These are phyloP conservation scores for Fusarium sp. DNA, from an alignment of 2,329 filamentous ascomycete genomes.

Conservation along the genomic window DNA sequence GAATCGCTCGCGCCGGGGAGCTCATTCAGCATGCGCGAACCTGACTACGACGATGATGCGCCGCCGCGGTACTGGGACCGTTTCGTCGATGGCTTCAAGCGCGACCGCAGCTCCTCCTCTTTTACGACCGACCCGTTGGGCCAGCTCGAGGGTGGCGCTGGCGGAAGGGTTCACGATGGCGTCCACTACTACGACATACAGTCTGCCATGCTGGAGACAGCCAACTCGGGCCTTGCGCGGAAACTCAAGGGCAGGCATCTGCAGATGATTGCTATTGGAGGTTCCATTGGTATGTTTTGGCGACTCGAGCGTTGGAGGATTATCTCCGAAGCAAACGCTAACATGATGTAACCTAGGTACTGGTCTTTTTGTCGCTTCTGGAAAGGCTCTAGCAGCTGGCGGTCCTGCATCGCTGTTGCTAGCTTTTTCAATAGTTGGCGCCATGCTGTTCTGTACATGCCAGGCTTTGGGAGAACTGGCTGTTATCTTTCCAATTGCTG, in stretches of 20 bases:
- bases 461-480: slow-evolving; percentile 93
- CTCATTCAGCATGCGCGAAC: slow-evolving; percentile 64
- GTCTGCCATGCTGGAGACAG: slow-evolving; percentile 77
- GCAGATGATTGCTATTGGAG: slow-evolving; percentile 98
- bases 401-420: slow-evolving; percentile 84
- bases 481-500: slow-evolving; percentile 89
- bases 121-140: slow-evolving; percentile 59
- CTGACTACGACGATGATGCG: slow-evolving; percentile 56
- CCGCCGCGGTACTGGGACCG: slow-evolving; percentile 53
- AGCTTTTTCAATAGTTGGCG: slow-evolving; percentile 82
- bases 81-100: slow-evolving; percentile 72
- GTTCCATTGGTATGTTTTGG: slow-evolving; percentile 76
- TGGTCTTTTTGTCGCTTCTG: slow-evolving; percentile 88
- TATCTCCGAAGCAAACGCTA: slow-evolving; percentile 15
- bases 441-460: slow-evolving; percentile 92
- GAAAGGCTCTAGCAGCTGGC: slow-evolving; percentile 75
- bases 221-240: slow-evolving; percentile 79
- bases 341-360: slow-evolving; percentile 64
- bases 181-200: slow-evolving; percentile 67
- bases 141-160: slow-evolving; percentile 47
- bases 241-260: slow-evolving; percentile 86
- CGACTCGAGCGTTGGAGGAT: not conserved
- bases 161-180: slow-evolving; percentile 50
- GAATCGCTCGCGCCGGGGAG: slow-evolving; percentile 65
- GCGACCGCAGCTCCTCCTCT: slow-evolving; percentile 65